Conservation (phyloP, 2,329 filamentous ascomycete genomes). For the Aulographum hederae region DNA sequence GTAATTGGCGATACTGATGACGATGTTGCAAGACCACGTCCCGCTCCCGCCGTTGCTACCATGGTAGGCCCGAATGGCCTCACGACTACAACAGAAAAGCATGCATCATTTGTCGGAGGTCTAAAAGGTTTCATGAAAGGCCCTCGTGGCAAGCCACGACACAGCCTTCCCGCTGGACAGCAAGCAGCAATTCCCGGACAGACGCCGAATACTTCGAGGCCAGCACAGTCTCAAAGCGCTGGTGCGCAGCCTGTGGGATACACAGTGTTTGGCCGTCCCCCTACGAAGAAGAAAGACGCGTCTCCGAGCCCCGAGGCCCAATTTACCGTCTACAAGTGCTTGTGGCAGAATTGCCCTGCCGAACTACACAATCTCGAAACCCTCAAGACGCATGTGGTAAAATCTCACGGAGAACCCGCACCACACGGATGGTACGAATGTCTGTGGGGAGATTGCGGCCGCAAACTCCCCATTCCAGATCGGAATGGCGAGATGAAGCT, state of each 20-base stretch:
- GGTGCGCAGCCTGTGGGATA: conserved; percentile 15
- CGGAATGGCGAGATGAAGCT: background rate
- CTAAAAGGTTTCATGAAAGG: background rate
- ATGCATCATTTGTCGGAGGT: too few relatives aligned
- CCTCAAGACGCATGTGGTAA: conserved; percentile 38
- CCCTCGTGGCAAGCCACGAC: background rate
- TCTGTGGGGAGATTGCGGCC: conserved; percentile 25
- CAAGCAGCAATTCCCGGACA: background rate
- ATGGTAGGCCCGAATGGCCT: conserved; percentile 16
- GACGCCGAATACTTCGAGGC: background rate
- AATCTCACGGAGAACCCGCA: conserved; percentile 28
- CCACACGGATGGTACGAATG: conserved; percentile 21
- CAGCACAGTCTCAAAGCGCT: background rate
- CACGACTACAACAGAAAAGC: conserved; percentile 4
- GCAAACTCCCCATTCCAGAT: conserved; percentile 10
- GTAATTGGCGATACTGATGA: conserved; percentile 10
- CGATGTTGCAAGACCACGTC: too few relatives aligned
- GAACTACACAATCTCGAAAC: conserved; percentile 44
- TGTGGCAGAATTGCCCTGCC: conserved; percentile 37
- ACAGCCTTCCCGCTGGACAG: background rate
- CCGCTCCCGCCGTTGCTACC: conserved; percentile 17
- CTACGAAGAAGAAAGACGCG: conserved; percentile 9
- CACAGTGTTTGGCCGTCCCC: conserved; percentile 27
- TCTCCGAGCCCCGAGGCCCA: conserved; percentile 9
- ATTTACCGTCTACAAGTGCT: conserved; percentile 34